Percentiles rank a stretch among this genome's conserved stretches.
phyloP scores from a whole-genome alignment of 2,329 filamentous ascomycete genomes.

The Phialophora chinensis region DNA sequence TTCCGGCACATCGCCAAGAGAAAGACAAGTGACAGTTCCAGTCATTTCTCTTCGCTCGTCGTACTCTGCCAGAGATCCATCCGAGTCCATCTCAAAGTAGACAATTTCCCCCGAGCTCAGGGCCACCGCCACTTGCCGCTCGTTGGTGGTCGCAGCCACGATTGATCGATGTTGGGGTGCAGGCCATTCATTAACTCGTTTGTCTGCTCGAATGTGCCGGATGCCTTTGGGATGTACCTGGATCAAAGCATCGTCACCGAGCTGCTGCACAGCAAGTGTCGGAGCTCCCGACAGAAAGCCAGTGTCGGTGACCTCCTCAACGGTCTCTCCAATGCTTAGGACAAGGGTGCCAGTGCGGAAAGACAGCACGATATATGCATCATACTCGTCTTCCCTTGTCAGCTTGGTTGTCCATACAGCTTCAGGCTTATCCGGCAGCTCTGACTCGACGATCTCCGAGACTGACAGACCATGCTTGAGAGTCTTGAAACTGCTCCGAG shows the following conservation, averaged over 20 bases:
- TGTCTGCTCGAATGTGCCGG: constrained; percentile 78
- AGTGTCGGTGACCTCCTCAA: constrained; percentile 92
- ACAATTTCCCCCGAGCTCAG: constrained; percentile 96
- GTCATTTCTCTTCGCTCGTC: constrained; percentile 95
- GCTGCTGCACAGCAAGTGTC: constrained; percentile 89
- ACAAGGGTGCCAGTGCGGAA: constrained; percentile 90
- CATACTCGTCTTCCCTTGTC: constrained; percentile 78
- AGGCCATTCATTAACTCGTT: constrained; percentile 88
- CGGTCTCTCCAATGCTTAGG: constrained; percentile 92
- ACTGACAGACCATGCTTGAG: constrained; percentile 93
- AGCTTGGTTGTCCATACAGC: constrained; percentile 96
- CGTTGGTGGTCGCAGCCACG: constrained; percentile 90
- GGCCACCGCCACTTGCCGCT: constrained; percentile 89
- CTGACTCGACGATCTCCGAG: constrained; percentile 93
- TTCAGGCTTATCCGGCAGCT: constrained; percentile 83
- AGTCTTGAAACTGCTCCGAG: constrained; percentile 86
- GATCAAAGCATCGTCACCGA: constrained; percentile 89
- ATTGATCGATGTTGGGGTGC: constrained; percentile 93
- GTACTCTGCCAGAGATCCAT: constrained; percentile 89
- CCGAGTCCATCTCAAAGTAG: constrained; percentile 95
- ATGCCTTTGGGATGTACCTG: constrained; percentile 98
- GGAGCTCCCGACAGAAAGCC: constrained; percentile 88
- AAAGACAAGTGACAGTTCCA: constrained; percentile 92
- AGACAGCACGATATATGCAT: constrained; percentile 94
- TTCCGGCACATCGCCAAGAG: constrained; percentile 88